Percentiles rank a stretch among this genome's conserved stretches.
Evolutionary conservation across 257 asterid genomes (phyloP).

Genomic region (Ophiorrhiza pumila): DNA sequence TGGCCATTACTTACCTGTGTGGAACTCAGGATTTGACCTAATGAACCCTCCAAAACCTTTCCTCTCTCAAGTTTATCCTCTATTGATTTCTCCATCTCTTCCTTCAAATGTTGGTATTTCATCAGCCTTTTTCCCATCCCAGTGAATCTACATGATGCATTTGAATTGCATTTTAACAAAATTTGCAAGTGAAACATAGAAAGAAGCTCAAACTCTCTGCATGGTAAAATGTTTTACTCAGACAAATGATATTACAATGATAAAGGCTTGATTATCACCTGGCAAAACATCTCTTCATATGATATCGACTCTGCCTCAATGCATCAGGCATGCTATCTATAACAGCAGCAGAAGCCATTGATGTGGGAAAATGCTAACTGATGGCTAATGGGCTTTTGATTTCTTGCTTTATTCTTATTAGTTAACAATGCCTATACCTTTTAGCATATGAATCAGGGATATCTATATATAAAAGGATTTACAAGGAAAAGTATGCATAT

Average conservation of each 20-base stretch:
- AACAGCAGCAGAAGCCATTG: constrained; percentile 56
- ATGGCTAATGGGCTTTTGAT: background rate
- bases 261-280: constrained; percentile 36
- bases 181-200: background rate
- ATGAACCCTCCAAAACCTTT: constrained; percentile 57
- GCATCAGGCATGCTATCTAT: constrained; percentile 63
- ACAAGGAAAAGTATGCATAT: constrained; percentile 24
- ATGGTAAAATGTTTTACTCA: background rate
- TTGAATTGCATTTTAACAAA: constrained; percentile 1
- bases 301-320: constrained; percentile 51
- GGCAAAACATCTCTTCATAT: constrained; percentile 68
- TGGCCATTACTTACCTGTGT: constrained; percentile 47
- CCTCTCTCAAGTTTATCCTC: constrained; percentile 66
- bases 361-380: constrained; percentile 1
- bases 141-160: constrained; percentile 40
- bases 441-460: background rate
- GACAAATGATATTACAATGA: background rate
- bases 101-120: constrained; percentile 57
- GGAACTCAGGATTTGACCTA: constrained; percentile 65
- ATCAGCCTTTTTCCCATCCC: constrained; percentile 61
- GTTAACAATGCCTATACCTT: constrained; percentile 12
- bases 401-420: background rate
- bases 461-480: constrained; percentile 17
- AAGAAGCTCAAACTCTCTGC: background rate
- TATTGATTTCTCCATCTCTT: constrained; percentile 65